A percentile compares a stretch with the other conserved stretches of the same genome.
These are phyloP conservation scores for Carnegiea gigantea DNA, from an alignment of 179 eudicot species.

Conservation along the genomic window DNA sequence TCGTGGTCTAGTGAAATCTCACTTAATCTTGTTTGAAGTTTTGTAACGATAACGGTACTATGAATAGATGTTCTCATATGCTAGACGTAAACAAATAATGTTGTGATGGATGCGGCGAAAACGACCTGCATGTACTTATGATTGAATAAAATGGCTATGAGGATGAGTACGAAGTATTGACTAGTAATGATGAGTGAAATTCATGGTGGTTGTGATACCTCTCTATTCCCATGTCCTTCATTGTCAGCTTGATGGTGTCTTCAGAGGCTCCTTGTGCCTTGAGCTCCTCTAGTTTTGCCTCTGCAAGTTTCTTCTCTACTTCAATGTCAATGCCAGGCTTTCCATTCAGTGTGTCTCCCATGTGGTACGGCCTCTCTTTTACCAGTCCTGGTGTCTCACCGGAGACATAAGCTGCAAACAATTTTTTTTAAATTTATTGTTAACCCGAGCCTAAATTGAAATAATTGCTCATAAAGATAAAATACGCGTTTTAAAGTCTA, in stretches of 20 bases:
- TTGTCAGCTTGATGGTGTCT: slow-evolving; percentile 38
- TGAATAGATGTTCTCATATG: neutral
- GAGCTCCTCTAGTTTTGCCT: slow-evolving; percentile 53
- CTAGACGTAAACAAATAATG: no score
- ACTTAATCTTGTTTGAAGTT: no score
- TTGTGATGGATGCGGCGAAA: neutral
- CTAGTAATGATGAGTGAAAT: no score
- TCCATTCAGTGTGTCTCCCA: slow-evolving; percentile 73
- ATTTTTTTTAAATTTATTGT: no score
- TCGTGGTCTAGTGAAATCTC: no score
- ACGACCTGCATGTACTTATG: no score
- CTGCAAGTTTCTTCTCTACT: slow-evolving; percentile 53
- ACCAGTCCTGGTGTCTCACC: slow-evolving; percentile 76
- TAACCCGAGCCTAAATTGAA: no score
- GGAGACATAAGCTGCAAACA: slow-evolving; percentile 65
- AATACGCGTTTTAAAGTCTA: no score
- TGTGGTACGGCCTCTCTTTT: slow-evolving; percentile 45
- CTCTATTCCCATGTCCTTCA: slow-evolving; percentile 79
- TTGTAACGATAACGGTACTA: no score
- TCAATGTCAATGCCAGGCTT: slow-evolving; percentile 57
- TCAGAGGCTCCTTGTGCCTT: slow-evolving; percentile 34
- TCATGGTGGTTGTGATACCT: slow-evolving; percentile 42
- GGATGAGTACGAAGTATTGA: no score
- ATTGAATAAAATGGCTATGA: no score
- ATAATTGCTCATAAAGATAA: no score